phyloP scores from a whole-genome alignment of 2,329 filamentous ascomycete genomes.

The Aspergillus piperis region DNA sequence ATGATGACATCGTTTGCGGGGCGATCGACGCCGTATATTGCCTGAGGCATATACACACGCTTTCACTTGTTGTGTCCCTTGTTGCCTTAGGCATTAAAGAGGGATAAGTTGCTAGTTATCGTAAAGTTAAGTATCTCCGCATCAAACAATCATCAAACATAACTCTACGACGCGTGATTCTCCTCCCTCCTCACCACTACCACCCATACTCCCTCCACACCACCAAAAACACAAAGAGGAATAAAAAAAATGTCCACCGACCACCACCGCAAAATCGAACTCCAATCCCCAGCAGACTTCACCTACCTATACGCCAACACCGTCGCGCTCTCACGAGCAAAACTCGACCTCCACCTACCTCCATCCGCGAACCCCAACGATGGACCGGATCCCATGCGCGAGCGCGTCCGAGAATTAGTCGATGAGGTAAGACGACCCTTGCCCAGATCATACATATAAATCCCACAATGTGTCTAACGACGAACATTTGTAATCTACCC shows the following conservation, averaged over 20 bases:
- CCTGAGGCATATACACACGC: conserved; percentile 13
- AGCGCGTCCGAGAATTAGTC: conserved; percentile 45
- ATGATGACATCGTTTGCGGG: conserved; percentile 26
- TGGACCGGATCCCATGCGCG: conserved; percentile 45
- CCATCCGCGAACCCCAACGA: conserved; percentile 44
- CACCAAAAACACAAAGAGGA: too few relatives aligned
- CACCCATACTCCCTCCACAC: too few relatives aligned
- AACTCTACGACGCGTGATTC: conserved; percentile 7
- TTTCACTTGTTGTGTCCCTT: not conserved
- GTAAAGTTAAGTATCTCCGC: not conserved
- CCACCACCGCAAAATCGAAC: conserved; percentile 53
- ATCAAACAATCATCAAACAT: not conserved
- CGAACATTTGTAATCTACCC: not conserved
- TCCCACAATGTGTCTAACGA: conserved; percentile 10
- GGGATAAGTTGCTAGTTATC: not conserved
- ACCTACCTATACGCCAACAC: conserved; percentile 52
- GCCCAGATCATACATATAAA: not conserved
- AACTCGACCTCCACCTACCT: conserved; percentile 52
- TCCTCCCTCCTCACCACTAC: not conserved
- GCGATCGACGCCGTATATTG: conserved; percentile 11
- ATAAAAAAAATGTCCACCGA: conserved; percentile 28
- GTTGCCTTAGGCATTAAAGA: not conserved
- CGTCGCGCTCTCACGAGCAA: conserved; percentile 46
- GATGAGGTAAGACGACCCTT: conserved; percentile 35
- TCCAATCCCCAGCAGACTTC: conserved; percentile 53